Conservation (phyloP, 305 asterid genomes). For the Fraxinus floribunda region DNA sequence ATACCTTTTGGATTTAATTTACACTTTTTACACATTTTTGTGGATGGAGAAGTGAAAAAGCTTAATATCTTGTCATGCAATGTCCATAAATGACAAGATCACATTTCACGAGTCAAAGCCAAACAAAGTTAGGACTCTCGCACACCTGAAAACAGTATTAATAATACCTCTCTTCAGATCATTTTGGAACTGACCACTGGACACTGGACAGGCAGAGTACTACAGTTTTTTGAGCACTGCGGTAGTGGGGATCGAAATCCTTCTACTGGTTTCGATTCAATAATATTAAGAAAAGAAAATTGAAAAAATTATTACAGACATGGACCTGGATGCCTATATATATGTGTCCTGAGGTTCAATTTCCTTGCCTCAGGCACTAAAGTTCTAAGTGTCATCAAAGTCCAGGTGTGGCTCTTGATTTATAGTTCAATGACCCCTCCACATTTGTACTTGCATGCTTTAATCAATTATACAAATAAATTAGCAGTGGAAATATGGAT, state of each 20-base stretch:
- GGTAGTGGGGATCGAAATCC: background rate
- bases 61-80: background rate
- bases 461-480: background rate
- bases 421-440: background rate
- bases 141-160: background rate
- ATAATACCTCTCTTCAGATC: background rate
- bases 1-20: background rate
- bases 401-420: background rate
- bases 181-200: background rate
- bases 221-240: background rate
- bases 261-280: background rate
- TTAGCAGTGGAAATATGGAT: background rate
- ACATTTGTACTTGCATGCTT: background rate
- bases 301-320: background rate
- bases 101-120: background rate
- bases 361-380: background rate
- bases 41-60: background rate
- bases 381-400: background rate
- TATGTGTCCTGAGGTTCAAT: background rate
- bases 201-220: background rate
- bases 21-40: background rate
- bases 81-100: background rate
- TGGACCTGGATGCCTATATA: background rate
- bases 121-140: background rate
- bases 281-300: background rate